A percentile compares a stretch with the other conserved stretches of the same genome.
Evolutionary conservation across 2,329 filamentous ascomycete species (phyloP).

Genomic region (Ascochyta lentis): DNA sequence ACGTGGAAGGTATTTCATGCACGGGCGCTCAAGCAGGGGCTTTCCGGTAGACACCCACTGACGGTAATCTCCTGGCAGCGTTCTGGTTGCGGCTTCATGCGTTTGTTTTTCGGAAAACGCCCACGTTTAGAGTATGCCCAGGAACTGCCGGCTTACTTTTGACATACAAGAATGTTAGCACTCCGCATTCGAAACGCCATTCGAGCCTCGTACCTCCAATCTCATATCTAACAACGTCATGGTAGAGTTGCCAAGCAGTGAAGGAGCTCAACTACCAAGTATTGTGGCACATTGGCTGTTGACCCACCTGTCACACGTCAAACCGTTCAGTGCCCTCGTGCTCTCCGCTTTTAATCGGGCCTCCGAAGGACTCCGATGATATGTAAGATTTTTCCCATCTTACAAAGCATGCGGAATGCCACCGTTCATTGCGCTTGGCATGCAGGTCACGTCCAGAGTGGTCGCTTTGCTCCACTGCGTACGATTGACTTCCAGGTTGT

Average conservation of each 20-base stretch:
- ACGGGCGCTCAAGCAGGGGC: conserved; percentile 8
- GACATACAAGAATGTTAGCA: neutral
- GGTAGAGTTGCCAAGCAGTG: conserved; percentile 3
- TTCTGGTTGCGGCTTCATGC: conserved; percentile 3
- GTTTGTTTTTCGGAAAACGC: neutral
- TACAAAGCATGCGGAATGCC: conserved; percentile 9
- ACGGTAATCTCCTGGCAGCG: conserved; percentile 2
- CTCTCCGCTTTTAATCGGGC: neutral
- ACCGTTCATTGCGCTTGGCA: neutral
- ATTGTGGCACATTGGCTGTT: conserved; percentile 1
- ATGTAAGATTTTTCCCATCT: neutral
- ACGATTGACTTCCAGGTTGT: neutral
- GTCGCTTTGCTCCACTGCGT: neutral
- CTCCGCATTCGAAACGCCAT: neutral
- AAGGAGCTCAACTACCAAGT: conserved; percentile 1
- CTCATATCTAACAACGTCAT: conserved; percentile 1
- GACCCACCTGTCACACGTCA: conserved; percentile 14
- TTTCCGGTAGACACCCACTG: neutral
- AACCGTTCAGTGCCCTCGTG: neutral
- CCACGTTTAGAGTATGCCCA: neutral
- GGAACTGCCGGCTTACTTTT: neutral
- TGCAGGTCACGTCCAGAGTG: neutral
- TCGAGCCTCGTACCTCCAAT: neutral
- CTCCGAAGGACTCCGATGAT: conserved; percentile 1
- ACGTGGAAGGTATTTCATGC: conserved; percentile 7